Conservation (phyloP, 257 asterid genomes). For the Echites panduratus region DNA sequence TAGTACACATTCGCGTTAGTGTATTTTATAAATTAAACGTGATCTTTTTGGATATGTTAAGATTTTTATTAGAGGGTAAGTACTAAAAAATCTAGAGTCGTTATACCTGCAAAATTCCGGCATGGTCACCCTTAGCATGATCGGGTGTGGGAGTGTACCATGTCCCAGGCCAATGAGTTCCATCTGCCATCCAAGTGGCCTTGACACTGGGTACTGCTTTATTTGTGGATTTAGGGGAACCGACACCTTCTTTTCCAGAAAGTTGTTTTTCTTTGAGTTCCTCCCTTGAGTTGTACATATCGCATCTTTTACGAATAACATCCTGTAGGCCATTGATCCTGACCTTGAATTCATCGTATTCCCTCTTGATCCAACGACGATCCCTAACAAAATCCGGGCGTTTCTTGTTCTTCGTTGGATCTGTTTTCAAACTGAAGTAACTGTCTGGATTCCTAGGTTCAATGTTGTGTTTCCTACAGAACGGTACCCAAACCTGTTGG, state of each 20-base stretch:
- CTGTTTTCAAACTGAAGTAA: constrained; percentile 74
- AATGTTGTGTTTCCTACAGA: constrained; percentile 80
- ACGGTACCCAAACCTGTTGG: constrained; percentile 86
- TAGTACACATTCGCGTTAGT: no score
- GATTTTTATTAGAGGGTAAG: no score
- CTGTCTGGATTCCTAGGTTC: constrained; percentile 97
- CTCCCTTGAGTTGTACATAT: constrained; percentile 57
- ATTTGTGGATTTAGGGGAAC: constrained; percentile 37
- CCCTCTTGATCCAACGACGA: constrained; percentile 95
- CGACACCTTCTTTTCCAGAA: constrained; percentile 35
- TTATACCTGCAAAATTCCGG: constrained; percentile 80
- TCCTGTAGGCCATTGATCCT: constrained; percentile 84
- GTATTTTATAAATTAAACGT: no score
- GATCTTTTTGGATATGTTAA: no score
- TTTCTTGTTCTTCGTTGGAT: constrained; percentile 81
- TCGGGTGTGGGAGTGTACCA: constrained; percentile 61
- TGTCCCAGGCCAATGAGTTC: constrained; percentile 99
- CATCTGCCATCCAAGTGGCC: constrained; percentile 99
- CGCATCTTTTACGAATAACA: constrained; percentile 63
- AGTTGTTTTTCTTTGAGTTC: constrained; percentile 43
- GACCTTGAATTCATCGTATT: constrained; percentile 93
- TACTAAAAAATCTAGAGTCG: neutral
- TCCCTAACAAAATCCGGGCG: constrained; percentile 84
- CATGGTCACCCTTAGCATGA: constrained; percentile 84
- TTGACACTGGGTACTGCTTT: constrained; percentile 26